Conservation (phyloP, 2,329 filamentous ascomycete species). For the Hypoxylon sp. region DNA sequence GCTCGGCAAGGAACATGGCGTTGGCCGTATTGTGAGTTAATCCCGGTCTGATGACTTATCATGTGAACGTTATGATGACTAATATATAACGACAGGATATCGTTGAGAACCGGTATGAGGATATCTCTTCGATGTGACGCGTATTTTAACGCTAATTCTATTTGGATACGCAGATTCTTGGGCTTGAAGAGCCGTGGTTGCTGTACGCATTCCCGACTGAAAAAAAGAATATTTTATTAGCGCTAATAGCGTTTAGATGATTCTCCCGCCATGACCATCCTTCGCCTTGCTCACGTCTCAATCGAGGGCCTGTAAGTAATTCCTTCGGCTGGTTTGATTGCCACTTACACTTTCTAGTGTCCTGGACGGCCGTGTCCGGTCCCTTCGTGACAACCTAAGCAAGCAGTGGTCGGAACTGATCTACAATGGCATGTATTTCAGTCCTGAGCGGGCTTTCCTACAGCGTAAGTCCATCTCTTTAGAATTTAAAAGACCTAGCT, state of each 20-base stretch:
- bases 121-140: slow-evolving; percentile 4
- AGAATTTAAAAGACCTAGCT: not conserved
- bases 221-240: not conserved
- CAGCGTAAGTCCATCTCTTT: slow-evolving; percentile 66
- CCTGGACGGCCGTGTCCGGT: slow-evolving; percentile 71
- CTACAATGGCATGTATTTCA: slow-evolving; percentile 59
- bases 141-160: slow-evolving; percentile 47
- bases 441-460: slow-evolving; percentile 55
- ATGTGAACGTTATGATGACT: not conserved
- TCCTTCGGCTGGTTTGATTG: not conserved
- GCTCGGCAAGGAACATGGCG: slow-evolving; percentile 79
- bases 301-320: slow-evolving; percentile 64
- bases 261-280: slow-evolving; percentile 65
- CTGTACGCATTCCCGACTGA: slow-evolving; percentile 55
- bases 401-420: slow-evolving; percentile 65
- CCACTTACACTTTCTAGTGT: slow-evolving; percentile 49
- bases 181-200: slow-evolving; percentile 83
- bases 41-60: not conserved
- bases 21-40: slow-evolving; percentile 78
- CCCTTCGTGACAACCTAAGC: slow-evolving; percentile 70
- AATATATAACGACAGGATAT: not conserved
- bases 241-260: slow-evolving; percentile 65
- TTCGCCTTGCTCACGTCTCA: slow-evolving; percentile 62
- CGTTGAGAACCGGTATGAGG: slow-evolving; percentile 4
- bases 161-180: slow-evolving; percentile 61